phyloP scores from a whole-genome alignment of 2,329 filamentous ascomycete species.

The Colletotrichum somersetense region DNA sequence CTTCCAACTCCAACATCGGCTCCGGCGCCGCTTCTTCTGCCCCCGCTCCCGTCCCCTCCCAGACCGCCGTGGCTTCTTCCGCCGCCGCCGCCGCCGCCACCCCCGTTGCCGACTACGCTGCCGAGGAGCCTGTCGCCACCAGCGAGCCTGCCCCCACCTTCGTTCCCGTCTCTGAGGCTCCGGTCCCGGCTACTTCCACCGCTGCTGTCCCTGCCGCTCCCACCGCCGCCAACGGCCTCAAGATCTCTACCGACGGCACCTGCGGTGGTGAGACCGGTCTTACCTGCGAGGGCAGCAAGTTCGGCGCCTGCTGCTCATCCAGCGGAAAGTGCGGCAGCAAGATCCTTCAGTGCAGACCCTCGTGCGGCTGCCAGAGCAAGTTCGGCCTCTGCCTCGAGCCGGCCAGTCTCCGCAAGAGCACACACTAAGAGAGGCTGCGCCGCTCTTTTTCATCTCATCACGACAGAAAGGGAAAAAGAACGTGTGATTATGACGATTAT shows the following conservation, averaged over 20 bases:
- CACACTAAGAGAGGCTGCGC: background rate
- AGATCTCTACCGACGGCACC: constrained; percentile 54
- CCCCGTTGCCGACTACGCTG: constrained; percentile 11
- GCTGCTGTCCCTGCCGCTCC: constrained; percentile 21
- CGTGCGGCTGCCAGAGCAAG: constrained; percentile 51
- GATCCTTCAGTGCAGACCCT: constrained; percentile 50
- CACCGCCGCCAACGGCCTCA: constrained; percentile 40
- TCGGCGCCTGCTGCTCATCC: constrained; percentile 59
- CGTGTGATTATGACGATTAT: constrained; percentile 17
- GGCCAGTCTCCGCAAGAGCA: constrained; percentile 21
- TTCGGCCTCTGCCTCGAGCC: constrained; percentile 51
- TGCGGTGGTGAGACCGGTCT: constrained; percentile 56
- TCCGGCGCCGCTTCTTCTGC: constrained; percentile 12
- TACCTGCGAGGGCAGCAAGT: constrained; percentile 57
- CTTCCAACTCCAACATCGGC: constrained; percentile 11
- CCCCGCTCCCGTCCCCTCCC: constrained; percentile 14
- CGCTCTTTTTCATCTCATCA: constrained; percentile 14
- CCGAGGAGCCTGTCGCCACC: constrained; percentile 19
- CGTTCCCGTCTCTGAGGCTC: background rate
- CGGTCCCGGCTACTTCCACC: constrained; percentile 8
- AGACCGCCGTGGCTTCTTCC: constrained; percentile 9
- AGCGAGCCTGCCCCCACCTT: background rate
- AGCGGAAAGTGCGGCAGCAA: constrained; percentile 55
- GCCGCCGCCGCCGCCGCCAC: constrained; percentile 4
- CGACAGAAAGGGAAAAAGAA: background rate